Evolutionary conservation across 169 alveolate genomes (phyloP), one percentile per base, ranked within the genome.

Genomic region (Fabrea salina): DNA sequence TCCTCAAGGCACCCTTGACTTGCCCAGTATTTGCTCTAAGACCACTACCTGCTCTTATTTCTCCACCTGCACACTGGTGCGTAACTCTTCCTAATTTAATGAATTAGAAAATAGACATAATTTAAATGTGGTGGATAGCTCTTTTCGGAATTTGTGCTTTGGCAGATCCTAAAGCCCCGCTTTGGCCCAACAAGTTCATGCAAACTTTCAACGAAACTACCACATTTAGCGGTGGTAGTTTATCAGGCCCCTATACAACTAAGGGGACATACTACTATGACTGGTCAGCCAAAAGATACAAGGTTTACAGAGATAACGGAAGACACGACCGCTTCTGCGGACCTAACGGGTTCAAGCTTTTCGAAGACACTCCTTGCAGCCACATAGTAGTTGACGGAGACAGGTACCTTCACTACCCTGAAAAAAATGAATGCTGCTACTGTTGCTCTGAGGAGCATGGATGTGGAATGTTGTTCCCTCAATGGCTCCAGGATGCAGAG

Each of bases 301-400:
- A 70, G 35, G 49, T 84, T n/a, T 47, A 53, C 49, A 71, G 90
- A 54, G 84, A 59, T 25, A 84, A 84, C 57, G 90, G 90, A 25
- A 40, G 70, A 43, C 27, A 66, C 44, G 90, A 84, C 71, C 71
- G 90, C 57, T 84, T 79, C 50, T 84, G 90, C 53, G 90, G 86
- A 16, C 40, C 66, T 33, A 75, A 76, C 37, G 84, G 86, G 43
- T 30, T 32, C 11, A 35, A 80, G n/a, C 30, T 33, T n/a, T 50
- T 71, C 27, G 16, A 32, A 16, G 75, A 84, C 66, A 80, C 90
- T 50, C 81, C 83, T 25, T 84, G 90, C 76, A 50, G 53, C 37
- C 53, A 54, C 41, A 78, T 78, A 32, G 85, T 35, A 7, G 61
- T 22, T 30, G 57, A 74, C 6, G 90, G 90, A 27, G 80, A 79